These are phyloP conservation scores for Ophiosphaerella herpotricha DNA, from an alignment of 2,329 filamentous ascomycete genomes.

Conservation along the genomic window DNA sequence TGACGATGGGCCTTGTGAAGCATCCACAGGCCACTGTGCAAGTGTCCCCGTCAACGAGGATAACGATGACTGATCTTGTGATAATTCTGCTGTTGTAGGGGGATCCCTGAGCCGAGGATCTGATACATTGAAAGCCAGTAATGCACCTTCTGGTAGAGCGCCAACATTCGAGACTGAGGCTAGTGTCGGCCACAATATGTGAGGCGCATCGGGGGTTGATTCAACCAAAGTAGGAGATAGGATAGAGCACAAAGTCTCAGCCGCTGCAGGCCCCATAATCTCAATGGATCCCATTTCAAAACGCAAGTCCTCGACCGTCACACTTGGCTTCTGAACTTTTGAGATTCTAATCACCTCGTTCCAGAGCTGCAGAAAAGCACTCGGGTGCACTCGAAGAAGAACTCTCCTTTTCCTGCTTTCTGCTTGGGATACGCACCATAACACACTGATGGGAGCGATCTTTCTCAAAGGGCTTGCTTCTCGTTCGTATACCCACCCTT, in stretches of 20 bases:
- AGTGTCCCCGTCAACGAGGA: constrained; percentile 62
- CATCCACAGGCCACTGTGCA: constrained; percentile 70
- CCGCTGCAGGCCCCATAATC: constrained; percentile 73
- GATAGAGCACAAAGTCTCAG: constrained; percentile 74
- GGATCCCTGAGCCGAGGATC: constrained; percentile 85
- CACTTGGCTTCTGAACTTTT: constrained; percentile 64
- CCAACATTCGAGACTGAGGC: constrained; percentile 54
- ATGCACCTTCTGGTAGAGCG: constrained; percentile 68
- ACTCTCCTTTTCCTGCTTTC: constrained; percentile 55
- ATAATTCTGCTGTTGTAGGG: constrained; percentile 57
- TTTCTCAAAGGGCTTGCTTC: constrained; percentile 56
- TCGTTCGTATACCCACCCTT: constrained; percentile 62
- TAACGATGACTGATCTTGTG: constrained; percentile 28
- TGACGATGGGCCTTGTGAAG: constrained; percentile 49
- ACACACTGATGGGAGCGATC: constrained; percentile 72
- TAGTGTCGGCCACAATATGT: constrained; percentile 38
- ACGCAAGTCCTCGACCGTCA: constrained; percentile 70
- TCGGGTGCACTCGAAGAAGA: constrained; percentile 80
- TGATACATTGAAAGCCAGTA: constrained; percentile 73
- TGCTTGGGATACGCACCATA: constrained; percentile 65
- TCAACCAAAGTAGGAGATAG: constrained; percentile 57
- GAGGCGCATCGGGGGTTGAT: constrained; percentile 35
- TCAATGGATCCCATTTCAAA: constrained; percentile 76
- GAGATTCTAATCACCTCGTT: constrained; percentile 62
- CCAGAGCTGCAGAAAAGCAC: constrained; percentile 74